Base-by-base conservation (phyloP, 2,329 filamentous ascomycete genomes). In the Pseudophaeomoniella oleicola region DNA sequence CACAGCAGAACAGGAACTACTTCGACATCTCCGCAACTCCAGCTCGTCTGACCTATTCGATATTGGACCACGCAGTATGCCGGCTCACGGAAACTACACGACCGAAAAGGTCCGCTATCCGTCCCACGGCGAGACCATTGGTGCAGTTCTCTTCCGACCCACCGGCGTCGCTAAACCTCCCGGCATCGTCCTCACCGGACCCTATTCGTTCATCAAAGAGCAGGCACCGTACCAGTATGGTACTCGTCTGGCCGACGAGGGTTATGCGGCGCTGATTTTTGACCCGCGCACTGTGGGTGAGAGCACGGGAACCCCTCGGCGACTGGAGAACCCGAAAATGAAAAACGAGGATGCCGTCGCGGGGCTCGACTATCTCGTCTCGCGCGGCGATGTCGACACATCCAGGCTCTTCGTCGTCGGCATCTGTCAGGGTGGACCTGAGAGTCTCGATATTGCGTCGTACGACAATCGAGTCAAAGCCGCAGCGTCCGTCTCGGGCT, bases 271-370 rank as follows among this genome's bases (percentile, higher is more conserved):
- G 3, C 34, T 53, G 31, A 50, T 53, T 16, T 53, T 53, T 39
- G 50, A 53, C 34, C 50, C 50, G 4, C 49, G 50, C 30, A 53
- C 50, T 2, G 50, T 53, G 11, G 49, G 50, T 4, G 50, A 53
- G 34, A 53, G 50, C 37, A 49, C 50, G 12, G 50, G 50, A 15
- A 35, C 45, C 35, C 50, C 50, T 3, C 46, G 50, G 19, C 48
- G 50, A 19, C 40, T 44, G 16, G 50, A 52, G 39, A 52, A 52
- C 16, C 50, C 50, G 4, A 46, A 46, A 37, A 52, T 51, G 50
- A 51, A 52, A 44, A 52, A 52, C 34, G 50, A 52, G 30, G 49
- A 52, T 32, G 45, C 44, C 22, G 37, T 52, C 35, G 42, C 48
- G 2, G 48, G 50, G 13, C 42, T 53, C 27, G 48, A 53, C 43